These are phyloP conservation scores for Coprinopsis strossmayeri DNA, from an alignment of 768 basidiomycete species.

Conservation along the genomic window DNA sequence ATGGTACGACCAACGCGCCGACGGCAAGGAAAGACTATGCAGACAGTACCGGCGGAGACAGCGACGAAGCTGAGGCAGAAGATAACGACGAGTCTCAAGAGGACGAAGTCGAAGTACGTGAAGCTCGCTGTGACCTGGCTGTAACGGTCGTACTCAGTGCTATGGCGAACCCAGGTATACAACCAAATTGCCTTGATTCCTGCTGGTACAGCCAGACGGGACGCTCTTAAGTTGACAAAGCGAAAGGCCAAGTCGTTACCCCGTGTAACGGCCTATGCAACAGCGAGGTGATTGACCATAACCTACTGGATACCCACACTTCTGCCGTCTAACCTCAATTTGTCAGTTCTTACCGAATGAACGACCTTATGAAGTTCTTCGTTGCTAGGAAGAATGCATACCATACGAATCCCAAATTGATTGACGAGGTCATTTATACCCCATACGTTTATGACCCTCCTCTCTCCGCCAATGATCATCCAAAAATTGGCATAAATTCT, in stretches of 20 bases:
- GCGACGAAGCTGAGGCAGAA: conserved; percentile 69
- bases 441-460: conserved; percentile 76
- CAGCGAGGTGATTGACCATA: conserved; percentile 60
- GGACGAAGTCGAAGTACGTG: conserved; percentile 55
- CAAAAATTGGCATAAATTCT: conserved; percentile 15
- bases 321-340: conserved; percentile 1
- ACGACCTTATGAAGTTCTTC: conserved; percentile 85
- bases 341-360: conserved; percentile 79
- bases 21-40: conserved; percentile 33
- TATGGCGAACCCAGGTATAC: conserved; percentile 55
- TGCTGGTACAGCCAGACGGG: conserved; percentile 87
- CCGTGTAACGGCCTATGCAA: conserved; percentile 94
- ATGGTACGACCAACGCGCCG: conserved; percentile 17
- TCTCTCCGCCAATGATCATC: conserved; percentile 23
- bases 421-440: conserved; percentile 93
- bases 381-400: conserved; percentile 77
- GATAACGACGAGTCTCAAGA: conserved; percentile 52
- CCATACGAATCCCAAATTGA: conserved; percentile 78
- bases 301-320: neutral
- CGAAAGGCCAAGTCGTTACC: conserved; percentile 91
- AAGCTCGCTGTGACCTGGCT: neutral
- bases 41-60: conserved; percentile 50
- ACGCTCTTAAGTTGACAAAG: conserved; percentile 86
- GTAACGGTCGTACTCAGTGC: neutral
- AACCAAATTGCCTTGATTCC: conserved; percentile 92